phyloP scores from a whole-genome alignment of 306 rosid species.

The Rosa chinensis region DNA sequence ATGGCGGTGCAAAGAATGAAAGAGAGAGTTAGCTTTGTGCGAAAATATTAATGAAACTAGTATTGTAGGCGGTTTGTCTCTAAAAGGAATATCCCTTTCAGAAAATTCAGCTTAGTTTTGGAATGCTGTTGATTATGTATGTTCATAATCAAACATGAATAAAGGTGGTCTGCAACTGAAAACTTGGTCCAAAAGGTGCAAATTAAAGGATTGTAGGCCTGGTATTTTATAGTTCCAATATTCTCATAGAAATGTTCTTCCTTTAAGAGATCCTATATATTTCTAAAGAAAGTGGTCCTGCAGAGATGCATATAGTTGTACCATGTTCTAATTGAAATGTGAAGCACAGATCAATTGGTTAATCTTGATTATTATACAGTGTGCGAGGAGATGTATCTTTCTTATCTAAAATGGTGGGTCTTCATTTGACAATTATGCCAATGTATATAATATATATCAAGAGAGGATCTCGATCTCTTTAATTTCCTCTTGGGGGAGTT shows the following conservation, averaged over 20 bases:
- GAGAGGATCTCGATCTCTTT: background rate
- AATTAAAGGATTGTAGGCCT: background rate
- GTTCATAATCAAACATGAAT: slow-evolving; percentile 1
- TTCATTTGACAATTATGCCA: slow-evolving; percentile 9
- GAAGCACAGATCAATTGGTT: slow-evolving; percentile 24
- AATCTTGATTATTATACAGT: background rate
- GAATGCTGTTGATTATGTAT: background rate
- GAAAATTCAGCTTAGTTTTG: background rate
- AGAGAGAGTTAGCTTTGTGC: background rate
- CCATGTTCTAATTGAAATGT: slow-evolving; percentile 5
- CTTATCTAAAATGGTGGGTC: slow-evolving; percentile 39
- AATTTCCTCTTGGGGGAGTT: no score
- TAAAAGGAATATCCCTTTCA: background rate
- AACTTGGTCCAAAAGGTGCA: background rate
- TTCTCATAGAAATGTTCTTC: slow-evolving; percentile 17
- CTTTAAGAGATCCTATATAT: slow-evolving; percentile 8
- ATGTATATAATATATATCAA: background rate
- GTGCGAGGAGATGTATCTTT: slow-evolving; percentile 38
- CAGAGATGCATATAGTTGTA: background rate
- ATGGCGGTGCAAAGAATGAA: slow-evolving; percentile 7
- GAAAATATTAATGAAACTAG: slow-evolving; percentile 18
- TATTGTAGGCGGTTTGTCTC: slow-evolving; percentile 12
- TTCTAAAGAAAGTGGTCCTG: slow-evolving; percentile 19
- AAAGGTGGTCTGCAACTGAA: slow-evolving; percentile 3
- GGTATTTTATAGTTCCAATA: background rate